Conservation (phyloP, 2,329 filamentous ascomycete genomes). For the Neofusicoccum sp. region DNA sequence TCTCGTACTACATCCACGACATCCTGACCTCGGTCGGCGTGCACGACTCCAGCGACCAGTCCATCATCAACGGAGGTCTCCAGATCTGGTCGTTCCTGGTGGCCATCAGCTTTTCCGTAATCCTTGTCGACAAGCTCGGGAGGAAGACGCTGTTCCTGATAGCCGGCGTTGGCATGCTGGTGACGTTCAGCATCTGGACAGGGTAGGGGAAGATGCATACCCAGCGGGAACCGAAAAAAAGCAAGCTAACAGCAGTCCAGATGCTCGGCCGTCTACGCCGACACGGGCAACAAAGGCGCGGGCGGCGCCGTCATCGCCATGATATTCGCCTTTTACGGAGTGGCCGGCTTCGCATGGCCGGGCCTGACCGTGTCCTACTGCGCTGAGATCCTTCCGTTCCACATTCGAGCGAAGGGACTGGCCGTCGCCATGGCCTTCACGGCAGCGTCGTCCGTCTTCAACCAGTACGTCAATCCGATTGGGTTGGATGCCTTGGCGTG, state of each 20-base stretch:
- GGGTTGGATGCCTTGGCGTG: constrained; percentile 36
- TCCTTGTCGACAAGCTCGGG: constrained; percentile 33
- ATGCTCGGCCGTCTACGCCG: constrained; percentile 18
- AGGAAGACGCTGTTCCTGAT: constrained; percentile 34
- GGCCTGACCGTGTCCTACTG: constrained; percentile 49
- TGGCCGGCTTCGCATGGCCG: constrained; percentile 35
- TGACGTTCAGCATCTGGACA: constrained; percentile 39
- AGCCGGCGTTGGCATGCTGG: constrained; percentile 26
- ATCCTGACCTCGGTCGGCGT: constrained; percentile 12
- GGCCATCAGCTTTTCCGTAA: constrained; percentile 35
- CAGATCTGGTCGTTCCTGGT: constrained; percentile 23
- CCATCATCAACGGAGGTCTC: constrained; percentile 11
- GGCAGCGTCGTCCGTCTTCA: constrained; percentile 46
- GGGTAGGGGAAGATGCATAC: background rate
- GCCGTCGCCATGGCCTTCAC: constrained; percentile 46
- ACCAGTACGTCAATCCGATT: constrained; percentile 46
- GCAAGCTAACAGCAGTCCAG: background rate
- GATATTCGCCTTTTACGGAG: constrained; percentile 36
- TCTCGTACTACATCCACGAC: constrained; percentile 13
- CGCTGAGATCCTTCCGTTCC: constrained; percentile 48
- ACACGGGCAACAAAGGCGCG: background rate
- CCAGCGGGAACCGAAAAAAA: background rate
- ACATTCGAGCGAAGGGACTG: constrained; percentile 45
- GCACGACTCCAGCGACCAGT: background rate
- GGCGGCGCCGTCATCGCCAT: constrained; percentile 30